Evolutionary conservation across 352 stramenopile genomes (phyloP).

Genomic region (Globisporangium megalacanthum): DNA sequence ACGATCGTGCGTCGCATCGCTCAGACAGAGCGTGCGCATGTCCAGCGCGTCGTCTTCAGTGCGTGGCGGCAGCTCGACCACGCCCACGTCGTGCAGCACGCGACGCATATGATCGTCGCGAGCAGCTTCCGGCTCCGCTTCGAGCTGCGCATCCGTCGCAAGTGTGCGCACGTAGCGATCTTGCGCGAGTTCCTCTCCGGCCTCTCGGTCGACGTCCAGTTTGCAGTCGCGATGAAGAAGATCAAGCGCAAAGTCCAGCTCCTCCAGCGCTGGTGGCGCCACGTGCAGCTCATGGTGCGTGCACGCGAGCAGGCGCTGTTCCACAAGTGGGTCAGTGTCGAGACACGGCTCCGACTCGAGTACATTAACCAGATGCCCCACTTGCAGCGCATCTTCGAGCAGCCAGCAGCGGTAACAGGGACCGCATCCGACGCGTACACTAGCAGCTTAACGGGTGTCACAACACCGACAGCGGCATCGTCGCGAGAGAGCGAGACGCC

Average conservation of each 20-base stretch:
- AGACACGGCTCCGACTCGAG: slow-evolving; percentile 36
- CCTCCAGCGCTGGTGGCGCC: slow-evolving; percentile 63
- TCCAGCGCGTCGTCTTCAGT: slow-evolving; percentile 27
- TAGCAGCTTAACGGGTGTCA: neutral
- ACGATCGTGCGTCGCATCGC: slow-evolving; percentile 19
- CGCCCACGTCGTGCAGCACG: slow-evolving; percentile 18
- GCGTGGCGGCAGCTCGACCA: slow-evolving; percentile 34
- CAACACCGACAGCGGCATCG: too few species aligned
- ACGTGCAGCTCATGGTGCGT: slow-evolving; percentile 45
- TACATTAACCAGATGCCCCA: slow-evolving; percentile 53
- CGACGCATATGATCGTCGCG: slow-evolving; percentile 23
- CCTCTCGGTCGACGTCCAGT: slow-evolving; percentile 53
- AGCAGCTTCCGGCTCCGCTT: slow-evolving; percentile 38
- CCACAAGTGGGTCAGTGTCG: slow-evolving; percentile 47
- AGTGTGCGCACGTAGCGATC: slow-evolving; percentile 23
- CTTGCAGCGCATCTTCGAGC: slow-evolving; percentile 48
- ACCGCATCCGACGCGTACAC: neutral
- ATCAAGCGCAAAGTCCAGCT: slow-evolving; percentile 42
- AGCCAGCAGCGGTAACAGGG: slow-evolving; percentile 5
- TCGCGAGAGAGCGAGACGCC: slow-evolving; percentile 11
- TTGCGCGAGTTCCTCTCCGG: slow-evolving; percentile 40
- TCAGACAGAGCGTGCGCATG: slow-evolving; percentile 20
- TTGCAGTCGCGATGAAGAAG: slow-evolving; percentile 55
- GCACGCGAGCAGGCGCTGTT: slow-evolving; percentile 45
- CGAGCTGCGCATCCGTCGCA: slow-evolving; percentile 31